Conservation (phyloP, 106 monocot species). For the Dendrobium nobile region DNA sequence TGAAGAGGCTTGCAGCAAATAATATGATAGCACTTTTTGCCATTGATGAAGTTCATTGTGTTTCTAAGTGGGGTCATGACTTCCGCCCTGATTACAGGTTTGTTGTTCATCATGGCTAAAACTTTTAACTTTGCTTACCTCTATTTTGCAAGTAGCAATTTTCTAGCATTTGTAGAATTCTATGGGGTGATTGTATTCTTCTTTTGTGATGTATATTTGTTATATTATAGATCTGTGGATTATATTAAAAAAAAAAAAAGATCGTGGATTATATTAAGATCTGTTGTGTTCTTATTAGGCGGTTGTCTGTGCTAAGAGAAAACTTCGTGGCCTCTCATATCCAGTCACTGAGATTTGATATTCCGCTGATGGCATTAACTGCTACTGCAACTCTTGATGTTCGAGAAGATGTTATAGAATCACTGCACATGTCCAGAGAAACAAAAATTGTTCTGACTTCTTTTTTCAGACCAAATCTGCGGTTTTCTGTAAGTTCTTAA, state of each 20-base stretch:
- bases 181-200: conserved; percentile 1
- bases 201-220: neutral
- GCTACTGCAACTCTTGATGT: conserved; percentile 91
- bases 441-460: conserved; percentile 66
- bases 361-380: conserved; percentile 93
- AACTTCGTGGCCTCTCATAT: conserved; percentile 60
- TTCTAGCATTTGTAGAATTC: neutral
- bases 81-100: conserved; percentile 97
- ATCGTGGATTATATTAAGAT: neutral
- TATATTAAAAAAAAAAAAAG: neutral
- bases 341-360: conserved; percentile 64
- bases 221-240: neutral
- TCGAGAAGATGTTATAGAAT: conserved; percentile 75
- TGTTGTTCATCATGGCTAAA: conserved; percentile 10
- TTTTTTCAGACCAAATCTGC: conserved; percentile 89
- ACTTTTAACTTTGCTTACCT: neutral
- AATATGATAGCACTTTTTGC: conserved; percentile 94
- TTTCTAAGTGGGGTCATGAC: conserved; percentile 99
- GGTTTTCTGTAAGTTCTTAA: conserved; percentile 66
- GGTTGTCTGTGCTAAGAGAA: conserved; percentile 70
- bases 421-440: conserved; percentile 60
- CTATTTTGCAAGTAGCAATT: neutral
- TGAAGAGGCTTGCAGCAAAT: conserved; percentile 72
- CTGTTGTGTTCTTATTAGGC: conserved; percentile 35
- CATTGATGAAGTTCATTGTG: conserved; percentile 97